Conservation (phyloP, 176 grass and related monocot genomes). For the Coix lacrymajobi region DNA sequence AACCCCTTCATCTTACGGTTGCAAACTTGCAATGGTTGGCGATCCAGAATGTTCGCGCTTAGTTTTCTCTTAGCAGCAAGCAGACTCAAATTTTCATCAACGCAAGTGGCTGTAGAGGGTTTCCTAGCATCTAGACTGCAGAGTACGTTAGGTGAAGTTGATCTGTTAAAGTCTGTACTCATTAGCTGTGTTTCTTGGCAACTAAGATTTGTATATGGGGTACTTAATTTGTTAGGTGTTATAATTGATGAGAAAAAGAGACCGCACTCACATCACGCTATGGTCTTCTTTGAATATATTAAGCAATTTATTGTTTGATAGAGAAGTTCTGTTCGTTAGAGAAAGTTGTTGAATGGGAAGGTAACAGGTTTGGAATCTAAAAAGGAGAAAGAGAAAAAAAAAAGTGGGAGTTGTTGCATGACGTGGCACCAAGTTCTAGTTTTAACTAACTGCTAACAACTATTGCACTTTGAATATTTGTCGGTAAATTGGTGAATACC, state of each 20-base stretch:
- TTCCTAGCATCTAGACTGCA: not conserved
- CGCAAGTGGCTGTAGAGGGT: conserved; percentile 13
- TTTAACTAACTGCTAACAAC: conserved; percentile 6
- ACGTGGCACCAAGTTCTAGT: not conserved
- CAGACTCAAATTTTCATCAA: conserved; percentile 37
- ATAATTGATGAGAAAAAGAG: conserved; percentile 16
- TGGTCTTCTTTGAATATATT: conserved; percentile 30
- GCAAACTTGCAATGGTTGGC: not conserved
- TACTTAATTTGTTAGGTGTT: conserved; percentile 38
- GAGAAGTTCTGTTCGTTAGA: conserved; percentile 16
- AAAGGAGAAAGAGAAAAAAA: not conserved
- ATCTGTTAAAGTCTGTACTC: conserved; percentile 24
- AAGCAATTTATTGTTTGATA: conserved; percentile 24
- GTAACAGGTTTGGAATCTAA: conserved; percentile 7
- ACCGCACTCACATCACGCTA: conserved; percentile 3
- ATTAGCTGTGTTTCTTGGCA: conserved; percentile 37
- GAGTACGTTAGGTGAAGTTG: conserved; percentile 31
- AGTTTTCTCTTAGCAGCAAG: too few relatives aligned
- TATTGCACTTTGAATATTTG: not conserved
- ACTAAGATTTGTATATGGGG: conserved; percentile 33
- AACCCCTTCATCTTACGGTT: not conserved
- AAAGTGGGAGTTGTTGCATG: conserved; percentile 27
- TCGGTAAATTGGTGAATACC: not conserved
- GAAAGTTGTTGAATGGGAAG: conserved; percentile 31
- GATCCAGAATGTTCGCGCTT: not conserved